Evolutionary conservation across 176 grass and related monocot genomes (phyloP), one percentile per base, ranked within the genome.

Genomic region (Bolboschoenus planiculmis): DNA sequence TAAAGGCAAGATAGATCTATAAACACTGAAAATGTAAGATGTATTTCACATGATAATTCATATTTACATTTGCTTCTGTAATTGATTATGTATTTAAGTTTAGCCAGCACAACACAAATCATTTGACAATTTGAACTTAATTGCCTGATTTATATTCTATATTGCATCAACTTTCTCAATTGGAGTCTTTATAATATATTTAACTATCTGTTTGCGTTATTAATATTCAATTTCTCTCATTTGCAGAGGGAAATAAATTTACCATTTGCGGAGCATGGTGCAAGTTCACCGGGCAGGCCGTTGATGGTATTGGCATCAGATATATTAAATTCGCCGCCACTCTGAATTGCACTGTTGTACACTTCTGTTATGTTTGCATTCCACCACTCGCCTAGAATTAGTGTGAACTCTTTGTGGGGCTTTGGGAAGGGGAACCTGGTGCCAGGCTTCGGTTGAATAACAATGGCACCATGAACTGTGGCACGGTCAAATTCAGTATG

Each of bases 351-450:
- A 53, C 84, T 78, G 24, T 21, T 80, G 48, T 95, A 86, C 13
- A 97, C 62, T 24, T 87, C 75, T 42, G 78, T 82, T 1, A 83
- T 83, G 78, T 91, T 87, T 18, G 16, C 58, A 48, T 75, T 87
- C 91, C 87, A 92, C 90, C 90, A 92, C 50, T 91, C 89, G 1
- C 89, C 89, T 79, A 97, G 87, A 37, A 97, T 82, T 63, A 97
- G 21, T 4, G 83, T 83, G 83, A 89, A 83, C 42, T 95, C 88
- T 72, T 78, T 44, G 66, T 88, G 65, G 23, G 93, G 93, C 55
- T 68, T 56, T 2, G 81, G 84, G 82, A 95, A 95, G n/a, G 93
- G 93, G 5, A 81, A 95, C 50, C 78, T 13, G 75, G 78, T 47
- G 68, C 84, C 84, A 18, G 16, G 20, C 4, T 35, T 80, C 0